Evolutionary conservation across 176 grass and related monocot genomes (phyloP).

Genomic region (Oryza australiensis): DNA sequence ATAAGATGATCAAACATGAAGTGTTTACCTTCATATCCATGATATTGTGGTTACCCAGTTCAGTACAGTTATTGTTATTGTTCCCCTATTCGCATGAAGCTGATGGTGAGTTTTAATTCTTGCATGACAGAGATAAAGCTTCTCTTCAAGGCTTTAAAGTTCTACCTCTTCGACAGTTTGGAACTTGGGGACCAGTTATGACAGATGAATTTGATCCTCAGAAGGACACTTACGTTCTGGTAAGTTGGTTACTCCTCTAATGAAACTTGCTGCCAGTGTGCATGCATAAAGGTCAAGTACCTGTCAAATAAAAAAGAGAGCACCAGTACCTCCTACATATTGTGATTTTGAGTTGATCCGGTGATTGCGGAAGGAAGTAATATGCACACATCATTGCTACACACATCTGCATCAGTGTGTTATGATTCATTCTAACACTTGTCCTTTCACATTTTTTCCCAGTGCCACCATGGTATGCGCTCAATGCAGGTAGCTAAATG

Average conservation of each 20-base stretch:
- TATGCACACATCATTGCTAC: background rate
- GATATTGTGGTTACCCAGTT: slow-evolving; percentile 7
- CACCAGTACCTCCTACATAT: background rate
- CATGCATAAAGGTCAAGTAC: background rate
- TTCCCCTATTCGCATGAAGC: background rate
- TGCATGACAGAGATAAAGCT: slow-evolving; percentile 68
- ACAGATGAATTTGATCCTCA: slow-evolving; percentile 89
- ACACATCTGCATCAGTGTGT: background rate
- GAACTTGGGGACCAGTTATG: slow-evolving; percentile 94
- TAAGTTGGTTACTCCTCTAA: slow-evolving; percentile 11
- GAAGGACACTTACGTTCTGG: slow-evolving; percentile 96
- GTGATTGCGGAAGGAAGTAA: background rate
- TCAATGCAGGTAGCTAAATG: slow-evolving; percentile 96
- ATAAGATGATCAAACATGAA: background rate
- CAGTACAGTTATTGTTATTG: background rate
- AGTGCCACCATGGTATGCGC: slow-evolving; percentile 93
- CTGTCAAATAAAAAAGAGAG: background rate
- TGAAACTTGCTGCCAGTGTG: background rate
- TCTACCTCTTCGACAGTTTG: slow-evolving; percentile 83
- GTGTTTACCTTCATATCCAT: background rate
- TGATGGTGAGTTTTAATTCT: slow-evolving; percentile 30
- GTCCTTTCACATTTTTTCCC: slow-evolving; percentile 13
- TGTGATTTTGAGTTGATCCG: background rate
- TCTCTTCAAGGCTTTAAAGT: slow-evolving; percentile 88
- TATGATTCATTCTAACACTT: background rate